Evolutionary conservation across 1,284 basidiomycete species (phyloP).

Genomic region (Ganoderma sinense): DNA sequence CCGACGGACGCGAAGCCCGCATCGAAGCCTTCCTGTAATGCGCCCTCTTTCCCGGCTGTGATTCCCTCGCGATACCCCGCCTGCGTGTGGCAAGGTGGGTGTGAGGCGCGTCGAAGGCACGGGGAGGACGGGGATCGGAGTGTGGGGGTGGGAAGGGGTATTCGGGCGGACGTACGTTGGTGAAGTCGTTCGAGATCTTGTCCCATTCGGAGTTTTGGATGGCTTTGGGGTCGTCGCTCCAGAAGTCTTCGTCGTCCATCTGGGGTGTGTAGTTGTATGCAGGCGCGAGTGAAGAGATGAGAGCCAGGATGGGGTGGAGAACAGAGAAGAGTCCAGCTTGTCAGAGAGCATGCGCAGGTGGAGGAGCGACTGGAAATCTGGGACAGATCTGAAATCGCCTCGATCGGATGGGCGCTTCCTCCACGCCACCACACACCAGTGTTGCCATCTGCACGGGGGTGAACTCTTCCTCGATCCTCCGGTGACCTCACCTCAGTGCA

Average conservation of each 20-base stretch:
- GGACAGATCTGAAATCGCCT: background rate
- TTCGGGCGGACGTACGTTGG: constrained; percentile 54
- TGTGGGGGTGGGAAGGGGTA: background rate
- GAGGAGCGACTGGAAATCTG: background rate
- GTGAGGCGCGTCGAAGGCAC: background rate
- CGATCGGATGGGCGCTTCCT: background rate
- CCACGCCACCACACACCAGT: background rate
- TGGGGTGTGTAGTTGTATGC: background rate
- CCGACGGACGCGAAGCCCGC: constrained; percentile 77
- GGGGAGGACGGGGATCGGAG: background rate
- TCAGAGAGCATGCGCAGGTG: too few species aligned
- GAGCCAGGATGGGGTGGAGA: background rate
- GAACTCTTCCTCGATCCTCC: too few species aligned
- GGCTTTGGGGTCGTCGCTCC: constrained; percentile 54
- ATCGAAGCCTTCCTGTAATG: constrained; percentile 85
- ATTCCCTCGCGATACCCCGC: constrained; percentile 90
- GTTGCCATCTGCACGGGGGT: too few species aligned
- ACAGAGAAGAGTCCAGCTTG: background rate
- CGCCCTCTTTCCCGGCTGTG: constrained; percentile 82
- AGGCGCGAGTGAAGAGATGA: background rate
- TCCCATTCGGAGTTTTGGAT: constrained; percentile 65
- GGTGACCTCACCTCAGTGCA: too few species aligned
- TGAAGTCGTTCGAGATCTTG: constrained; percentile 70
- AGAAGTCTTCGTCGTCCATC: constrained; percentile 56
- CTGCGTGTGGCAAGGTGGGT: constrained; percentile 47